Evolutionary conservation across 306 rosid genomes (phyloP).

Genomic region (Oemleria cerasiformis): DNA sequence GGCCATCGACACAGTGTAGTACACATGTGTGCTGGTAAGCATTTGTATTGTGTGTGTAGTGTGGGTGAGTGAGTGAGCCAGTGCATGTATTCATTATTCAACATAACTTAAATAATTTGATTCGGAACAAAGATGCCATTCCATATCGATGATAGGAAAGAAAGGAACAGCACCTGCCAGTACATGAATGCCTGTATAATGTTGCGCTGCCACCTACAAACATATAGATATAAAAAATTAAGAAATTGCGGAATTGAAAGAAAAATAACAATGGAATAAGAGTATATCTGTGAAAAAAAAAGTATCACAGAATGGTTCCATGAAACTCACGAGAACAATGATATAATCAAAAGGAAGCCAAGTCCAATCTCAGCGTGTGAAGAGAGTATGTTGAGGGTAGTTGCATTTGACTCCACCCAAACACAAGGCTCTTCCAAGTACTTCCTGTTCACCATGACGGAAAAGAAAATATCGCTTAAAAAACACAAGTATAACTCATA

Average conservation of each 20-base stretch:
- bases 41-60: not conserved
- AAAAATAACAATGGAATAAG: constrained; percentile 7
- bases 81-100: not conserved
- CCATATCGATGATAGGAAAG: constrained; percentile 4
- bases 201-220: constrained; percentile 89
- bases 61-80: not conserved
- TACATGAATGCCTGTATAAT: constrained; percentile 80
- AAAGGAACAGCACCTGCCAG: constrained; percentile 78
- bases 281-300: not conserved
- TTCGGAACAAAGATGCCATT: constrained; percentile 4
- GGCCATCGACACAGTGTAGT: not conserved
- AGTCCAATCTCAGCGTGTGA: constrained; percentile 91
- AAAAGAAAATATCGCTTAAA: not conserved
- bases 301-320: constrained; percentile 2
- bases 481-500: not conserved
- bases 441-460: constrained; percentile 50
- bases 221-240: constrained; percentile 1
- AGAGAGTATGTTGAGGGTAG: constrained; percentile 80
- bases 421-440: constrained; percentile 89
- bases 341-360: constrained; percentile 77
- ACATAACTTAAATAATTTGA: not conserved
- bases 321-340: constrained; percentile 81
- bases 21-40: not conserved
- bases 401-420: constrained; percentile 89
- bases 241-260: constrained; percentile 15